Evolutionary conservation across 2,329 filamentous ascomycete species (phyloP), one percentile per base, ranked within the genome.

Genomic region (Aspergillus piperis): DNA sequence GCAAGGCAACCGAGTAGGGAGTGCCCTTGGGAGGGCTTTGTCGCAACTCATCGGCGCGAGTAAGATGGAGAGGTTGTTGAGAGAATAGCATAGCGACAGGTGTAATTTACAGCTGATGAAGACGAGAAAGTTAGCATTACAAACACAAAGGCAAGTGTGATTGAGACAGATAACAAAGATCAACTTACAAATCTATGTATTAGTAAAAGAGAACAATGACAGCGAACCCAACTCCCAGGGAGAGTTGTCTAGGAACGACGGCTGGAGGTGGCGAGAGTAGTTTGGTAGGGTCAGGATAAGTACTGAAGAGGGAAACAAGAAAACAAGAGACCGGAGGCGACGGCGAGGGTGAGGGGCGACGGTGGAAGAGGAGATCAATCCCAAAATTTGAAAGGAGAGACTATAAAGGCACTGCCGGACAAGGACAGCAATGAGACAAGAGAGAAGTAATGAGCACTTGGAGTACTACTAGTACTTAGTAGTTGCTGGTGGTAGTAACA

Each of bases 1-100:
- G 89, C 19, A 99, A 70, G 11, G 91, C 81, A 13, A 96, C 81
- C 49, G 89, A 90, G 73, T 95, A 95, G 1, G 92, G 90, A 52
- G 86, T 81, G 65, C 92, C 92, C 8, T 88, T 84, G 3, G 91
- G 88, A 51, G 92, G 91, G 15, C 85, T 83, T 59, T 79, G 73
- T 54, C 82, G 78, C 59, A 91, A 78, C 73, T 88, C 84, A 47
- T 73, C 70, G 13, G 77, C 76, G 62, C 73, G 75, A 59, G 71
- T 70, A 44, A 78, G 64, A 55, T 78, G 71, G 25, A 65, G 13
- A 10, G 71, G 67, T 53, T 73, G 70, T 57, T 70, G 68, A 7
- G 75, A 76, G 58, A 72, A 78, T 25, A 78, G 72, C 77, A 80
- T 79, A 56, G 49, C 50, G 54, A 27, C 41, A 53, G 51, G 13